A percentile compares a stretch with the other conserved stretches of the same genome.
Evolutionary conservation across 345 rosid species (phyloP).

Genomic region (Lumnitzera racemosa): DNA sequence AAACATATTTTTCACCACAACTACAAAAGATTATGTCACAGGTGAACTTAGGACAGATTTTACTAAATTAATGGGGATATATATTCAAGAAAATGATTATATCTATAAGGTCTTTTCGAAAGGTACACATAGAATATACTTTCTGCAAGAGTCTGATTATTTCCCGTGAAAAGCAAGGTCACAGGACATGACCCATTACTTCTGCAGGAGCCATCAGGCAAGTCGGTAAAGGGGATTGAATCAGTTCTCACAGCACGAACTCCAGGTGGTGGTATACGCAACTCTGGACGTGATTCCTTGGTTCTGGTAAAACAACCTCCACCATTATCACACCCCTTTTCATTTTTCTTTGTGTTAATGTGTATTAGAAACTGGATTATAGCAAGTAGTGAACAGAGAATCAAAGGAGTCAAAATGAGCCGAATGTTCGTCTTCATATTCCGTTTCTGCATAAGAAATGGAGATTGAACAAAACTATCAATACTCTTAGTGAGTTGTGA

Average conservation of each 20-base stretch:
- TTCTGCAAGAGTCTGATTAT: slow-evolving; percentile 53
- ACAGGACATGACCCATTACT: slow-evolving; percentile 61
- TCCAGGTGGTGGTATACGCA: slow-evolving; percentile 55
- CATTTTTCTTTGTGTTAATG: neutral
- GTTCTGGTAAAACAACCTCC: slow-evolving; percentile 19
- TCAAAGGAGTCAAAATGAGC: slow-evolving; percentile 58
- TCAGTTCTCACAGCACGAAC: slow-evolving; percentile 49
- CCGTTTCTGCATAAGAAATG: slow-evolving; percentile 45
- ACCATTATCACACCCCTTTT: slow-evolving; percentile 45
- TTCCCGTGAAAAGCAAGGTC: slow-evolving; percentile 60
- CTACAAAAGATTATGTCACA: slow-evolving; percentile 21
- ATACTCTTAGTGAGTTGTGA: too few relatives aligned
- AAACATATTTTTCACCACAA: slow-evolving; percentile 43
- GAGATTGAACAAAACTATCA: neutral
- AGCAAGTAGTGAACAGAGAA: slow-evolving; percentile 51
- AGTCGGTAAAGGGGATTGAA: slow-evolving; percentile 26
- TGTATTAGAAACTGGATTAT: slow-evolving; percentile 17
- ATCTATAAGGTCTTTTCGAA: too few relatives aligned
- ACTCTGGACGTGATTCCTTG: slow-evolving; percentile 58
- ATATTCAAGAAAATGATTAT: neutral
- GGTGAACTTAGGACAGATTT: neutral
- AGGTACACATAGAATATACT: slow-evolving; percentile 18
- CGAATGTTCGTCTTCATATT: slow-evolving; percentile 55
- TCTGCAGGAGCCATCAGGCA: slow-evolving; percentile 69
- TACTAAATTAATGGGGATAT: too few relatives aligned